Evolutionary conservation across 2,329 filamentous ascomycete genomes (phyloP).

Genomic region (Ophiostoma novo-ulmi): DNA sequence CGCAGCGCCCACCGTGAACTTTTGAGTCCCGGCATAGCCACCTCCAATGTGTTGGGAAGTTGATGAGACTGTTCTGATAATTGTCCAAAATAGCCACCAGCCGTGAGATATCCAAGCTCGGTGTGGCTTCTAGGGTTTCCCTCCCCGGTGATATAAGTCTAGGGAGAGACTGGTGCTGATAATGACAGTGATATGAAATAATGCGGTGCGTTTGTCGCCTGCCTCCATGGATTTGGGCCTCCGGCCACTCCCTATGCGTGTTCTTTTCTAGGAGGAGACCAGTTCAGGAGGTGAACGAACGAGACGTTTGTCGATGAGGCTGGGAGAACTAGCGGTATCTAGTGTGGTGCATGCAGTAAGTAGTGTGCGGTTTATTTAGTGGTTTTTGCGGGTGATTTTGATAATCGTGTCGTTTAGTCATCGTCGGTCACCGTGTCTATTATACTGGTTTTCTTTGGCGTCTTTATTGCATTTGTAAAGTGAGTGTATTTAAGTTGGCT

Average conservation of each 20-base stretch:
- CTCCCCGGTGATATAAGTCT: neutral
- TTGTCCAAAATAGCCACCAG: neutral
- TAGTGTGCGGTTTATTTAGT: neutral
- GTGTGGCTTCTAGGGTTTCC: neutral
- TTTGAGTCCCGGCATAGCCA: slow-evolving; percentile 20
- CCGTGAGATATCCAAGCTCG: neutral
- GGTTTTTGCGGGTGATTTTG: neutral
- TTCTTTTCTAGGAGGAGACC: neutral
- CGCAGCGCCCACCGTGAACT: slow-evolving; percentile 24
- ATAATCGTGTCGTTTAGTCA: neutral
- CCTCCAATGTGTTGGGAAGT: neutral
- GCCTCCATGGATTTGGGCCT: neutral
- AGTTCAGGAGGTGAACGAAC: neutral
- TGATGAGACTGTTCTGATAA: neutral
- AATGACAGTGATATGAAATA: neutral
- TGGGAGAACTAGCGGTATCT: neutral
- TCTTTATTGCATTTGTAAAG: neutral
- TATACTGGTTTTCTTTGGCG: neutral
- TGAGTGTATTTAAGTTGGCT: no score
- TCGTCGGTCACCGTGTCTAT: neutral
- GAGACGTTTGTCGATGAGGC: neutral
- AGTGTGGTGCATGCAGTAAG: no score
- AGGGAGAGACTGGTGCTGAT: neutral
- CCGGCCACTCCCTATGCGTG: neutral
- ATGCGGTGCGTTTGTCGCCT: neutral